Base-by-base conservation (phyloP, 768 basidiomycete species). In the Tylopilus balloui region DNA sequence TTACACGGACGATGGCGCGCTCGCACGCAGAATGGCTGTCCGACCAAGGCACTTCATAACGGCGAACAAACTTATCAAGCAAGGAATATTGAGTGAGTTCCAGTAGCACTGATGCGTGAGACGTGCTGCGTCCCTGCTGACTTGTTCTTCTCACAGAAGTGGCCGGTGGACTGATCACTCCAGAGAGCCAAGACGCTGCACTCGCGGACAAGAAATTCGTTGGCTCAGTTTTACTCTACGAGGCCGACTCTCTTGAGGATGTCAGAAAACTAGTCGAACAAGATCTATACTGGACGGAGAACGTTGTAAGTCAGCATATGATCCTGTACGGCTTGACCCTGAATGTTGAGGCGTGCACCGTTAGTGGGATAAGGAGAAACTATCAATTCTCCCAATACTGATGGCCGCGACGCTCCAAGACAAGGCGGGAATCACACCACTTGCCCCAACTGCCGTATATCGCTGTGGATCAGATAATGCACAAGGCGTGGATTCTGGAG, bases 361-460 rank as follows among this genome's bases (percentile, higher is more conserved):
- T 45, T 29, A 83, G 81, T 83, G 82, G 81, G 79, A 83, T 52
- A 66, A 71, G 42, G 77, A 79, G 55, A 80, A 72, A 54, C 42
- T 82, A 14, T 66, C 73, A 3, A 78, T 83, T 38, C 50, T 69
- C 20, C 79, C 80, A 1, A 71, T 76, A 37, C 34, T 70, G 5
- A 65, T 71, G 54, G 76, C 71, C 21, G 71, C 71, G 7, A 54
- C 65, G 3, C 57, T 67, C 36, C 65, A 49, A 44, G 65, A 65
- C 35, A 63, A 35, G 47, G 55, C 54, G 4, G 55, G 51, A 5
- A 47, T 52, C 29, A 60, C 58, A 38, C 62, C 20, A 35, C 17
- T n/a, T 24, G 28, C 27, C 17, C 19, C 13, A 4, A 27, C 27
- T 27, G 19, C 45, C 13, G 27, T 48, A 17, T 37, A 9, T 34